A percentile compares a stretch with the other conserved stretches of the same genome.
Evolutionary conservation across 108 stramenopile species (phyloP).

Genomic region (Stephanodiscus minutulus): DNA sequence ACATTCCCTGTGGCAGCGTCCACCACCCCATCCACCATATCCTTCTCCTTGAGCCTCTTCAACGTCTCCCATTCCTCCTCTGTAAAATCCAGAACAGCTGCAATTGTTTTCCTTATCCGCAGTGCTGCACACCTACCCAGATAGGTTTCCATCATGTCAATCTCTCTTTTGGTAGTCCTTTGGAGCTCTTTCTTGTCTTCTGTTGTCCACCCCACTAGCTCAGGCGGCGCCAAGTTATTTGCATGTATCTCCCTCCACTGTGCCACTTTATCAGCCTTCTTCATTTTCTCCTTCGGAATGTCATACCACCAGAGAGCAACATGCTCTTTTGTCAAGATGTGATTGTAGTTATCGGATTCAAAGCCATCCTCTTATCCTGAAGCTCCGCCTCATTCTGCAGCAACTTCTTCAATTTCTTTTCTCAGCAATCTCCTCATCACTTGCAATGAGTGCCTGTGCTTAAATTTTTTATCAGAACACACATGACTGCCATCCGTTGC

Average conservation of each 20-base stretch:
- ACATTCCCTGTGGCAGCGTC: too few relatives aligned
- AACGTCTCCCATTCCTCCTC: too few relatives aligned
- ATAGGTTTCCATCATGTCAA: not conserved
- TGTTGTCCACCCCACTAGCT: not conserved
- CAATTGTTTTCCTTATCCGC: not conserved
- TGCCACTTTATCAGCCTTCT: not conserved
- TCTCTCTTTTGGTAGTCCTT: not conserved
- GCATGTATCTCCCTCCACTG: not conserved
- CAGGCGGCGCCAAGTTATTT: not conserved
- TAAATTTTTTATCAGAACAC: not conserved
- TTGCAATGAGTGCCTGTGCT: not conserved
- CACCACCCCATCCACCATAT: too few relatives aligned
- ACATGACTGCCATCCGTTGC: not conserved
- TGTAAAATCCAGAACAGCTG: too few relatives aligned
- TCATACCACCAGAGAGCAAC: not conserved
- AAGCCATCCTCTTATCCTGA: not conserved
- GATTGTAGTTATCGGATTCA: not conserved
- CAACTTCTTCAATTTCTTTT: too few relatives aligned
- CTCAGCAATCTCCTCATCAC: not conserved
- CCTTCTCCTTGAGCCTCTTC: too few relatives aligned
- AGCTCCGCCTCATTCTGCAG: too few relatives aligned
- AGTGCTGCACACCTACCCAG: not conserved
- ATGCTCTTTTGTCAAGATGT: not conserved
- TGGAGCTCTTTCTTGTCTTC: not conserved
- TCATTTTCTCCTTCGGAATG: not conserved